Evolutionary conservation across 2,329 filamentous ascomycete genomes (phyloP).

Genomic region (Cladophialophora bantiana): DNA sequence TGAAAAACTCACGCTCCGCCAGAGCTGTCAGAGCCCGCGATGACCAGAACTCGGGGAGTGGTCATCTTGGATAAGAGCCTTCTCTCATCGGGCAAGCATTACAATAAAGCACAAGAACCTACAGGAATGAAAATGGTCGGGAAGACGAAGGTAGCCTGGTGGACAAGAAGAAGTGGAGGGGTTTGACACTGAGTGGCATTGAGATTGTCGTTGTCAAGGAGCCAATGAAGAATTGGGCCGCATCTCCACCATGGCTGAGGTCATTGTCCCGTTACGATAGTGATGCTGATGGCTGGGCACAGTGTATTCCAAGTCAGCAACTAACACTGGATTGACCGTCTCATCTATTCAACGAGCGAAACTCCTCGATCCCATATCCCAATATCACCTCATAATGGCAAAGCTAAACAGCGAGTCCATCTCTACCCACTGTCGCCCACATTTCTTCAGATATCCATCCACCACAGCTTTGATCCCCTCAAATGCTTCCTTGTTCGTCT

Average conservation of each 20-base stretch:
- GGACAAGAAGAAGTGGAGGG: not conserved
- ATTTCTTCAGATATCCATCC: slow-evolving; percentile 85
- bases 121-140: not conserved
- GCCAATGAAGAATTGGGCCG: slow-evolving; percentile 6
- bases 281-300: not conserved
- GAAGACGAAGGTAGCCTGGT: not conserved
- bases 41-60: slow-evolving; percentile 70
- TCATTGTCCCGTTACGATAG: not conserved
- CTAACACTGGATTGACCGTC: not conserved
- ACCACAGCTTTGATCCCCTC: slow-evolving; percentile 77
- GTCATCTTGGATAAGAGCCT: slow-evolving; percentile 42
- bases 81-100: not conserved
- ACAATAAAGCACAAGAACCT: not conserved
- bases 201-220: not conserved
- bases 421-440: slow-evolving; percentile 88
- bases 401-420: slow-evolving; percentile 86
- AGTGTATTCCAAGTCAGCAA: not conserved
- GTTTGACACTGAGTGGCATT: not conserved
- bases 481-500: slow-evolving; percentile 83
- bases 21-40: slow-evolving; percentile 89
- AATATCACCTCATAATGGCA: slow-evolving; percentile 45
- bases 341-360: slow-evolving; percentile 2
- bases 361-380: not conserved
- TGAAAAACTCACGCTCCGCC: slow-evolving; percentile 77
- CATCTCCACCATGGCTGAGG: not conserved